Evolutionary conservation across 2,329 filamentous ascomycete genomes (phyloP).

Genomic region (Lachnellula cervina): DNA sequence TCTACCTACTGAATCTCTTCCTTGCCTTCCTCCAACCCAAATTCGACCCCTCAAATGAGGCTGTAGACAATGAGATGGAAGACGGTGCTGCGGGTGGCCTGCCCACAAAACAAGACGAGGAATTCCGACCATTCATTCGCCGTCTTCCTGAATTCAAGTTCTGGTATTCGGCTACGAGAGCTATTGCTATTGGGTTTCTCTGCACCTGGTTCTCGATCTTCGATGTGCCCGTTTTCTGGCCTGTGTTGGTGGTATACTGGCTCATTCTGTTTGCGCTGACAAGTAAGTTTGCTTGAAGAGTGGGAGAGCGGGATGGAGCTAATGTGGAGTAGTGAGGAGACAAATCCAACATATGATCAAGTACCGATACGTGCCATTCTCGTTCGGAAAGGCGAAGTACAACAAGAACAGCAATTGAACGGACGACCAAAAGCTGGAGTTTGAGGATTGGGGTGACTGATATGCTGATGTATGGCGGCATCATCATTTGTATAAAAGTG

Average conservation of each 20-base stretch:
- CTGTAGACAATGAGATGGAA: conserved; percentile 90
- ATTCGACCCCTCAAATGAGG: conserved; percentile 94
- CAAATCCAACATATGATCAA: conserved; percentile 99
- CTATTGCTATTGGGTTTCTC: conserved; percentile 73
- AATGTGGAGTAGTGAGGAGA: conserved; percentile 70
- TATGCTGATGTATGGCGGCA: conserved; percentile 6
- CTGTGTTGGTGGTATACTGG: conserved; percentile 97
- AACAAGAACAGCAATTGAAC: conserved; percentile 50
- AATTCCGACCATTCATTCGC: conserved; percentile 96
- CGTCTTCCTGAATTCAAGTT: conserved; percentile 99
- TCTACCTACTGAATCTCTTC: conserved; percentile 98
- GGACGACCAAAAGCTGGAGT: not conserved
- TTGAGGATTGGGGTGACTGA: conserved; percentile 1
- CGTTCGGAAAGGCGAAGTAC: conserved; percentile 83
- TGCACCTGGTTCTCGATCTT: conserved; percentile 95
- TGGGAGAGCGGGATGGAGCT: conserved; percentile 3
- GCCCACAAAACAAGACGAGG: conserved; percentile 92
- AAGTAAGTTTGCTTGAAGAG: conserved; percentile 55
- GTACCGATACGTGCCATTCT: conserved; percentile 95
- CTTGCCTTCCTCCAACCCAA: conserved; percentile 97
- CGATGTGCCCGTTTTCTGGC: conserved; percentile 98
- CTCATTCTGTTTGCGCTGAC: conserved; percentile 93
- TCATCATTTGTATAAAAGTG: conserved; percentile 17
- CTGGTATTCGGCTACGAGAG: conserved; percentile 93
- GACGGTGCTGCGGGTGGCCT: conserved; percentile 78